A percentile compares a stretch with the other conserved stretches of the same genome.
These are phyloP conservation scores for Marasmius oreades DNA, from an alignment of 1,284 basidiomycete genomes.

Conservation along the genomic window DNA sequence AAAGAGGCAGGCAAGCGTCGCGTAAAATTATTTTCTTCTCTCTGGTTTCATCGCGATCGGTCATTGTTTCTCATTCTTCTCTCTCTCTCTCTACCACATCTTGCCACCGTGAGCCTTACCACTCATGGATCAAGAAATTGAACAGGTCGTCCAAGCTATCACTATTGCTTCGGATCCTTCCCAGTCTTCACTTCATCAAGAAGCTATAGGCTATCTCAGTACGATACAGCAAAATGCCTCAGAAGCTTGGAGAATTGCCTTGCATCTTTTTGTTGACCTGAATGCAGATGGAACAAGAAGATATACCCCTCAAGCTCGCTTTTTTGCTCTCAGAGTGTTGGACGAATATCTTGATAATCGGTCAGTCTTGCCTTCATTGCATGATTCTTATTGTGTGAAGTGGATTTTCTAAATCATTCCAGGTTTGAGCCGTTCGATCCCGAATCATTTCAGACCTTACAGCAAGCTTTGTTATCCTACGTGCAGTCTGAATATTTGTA, in stretches of 20 bases:
- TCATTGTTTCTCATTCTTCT: background rate
- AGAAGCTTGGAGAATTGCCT: slow-evolving; percentile 76
- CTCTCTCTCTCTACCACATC: background rate
- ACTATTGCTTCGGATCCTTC: slow-evolving; percentile 79
- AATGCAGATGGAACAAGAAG: slow-evolving; percentile 56
- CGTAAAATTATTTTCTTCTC: background rate
- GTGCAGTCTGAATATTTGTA: slow-evolving; percentile 78
- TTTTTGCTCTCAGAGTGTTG: slow-evolving; percentile 83
- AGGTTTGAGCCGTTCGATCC: slow-evolving; percentile 72
- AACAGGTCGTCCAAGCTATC: slow-evolving; percentile 80
- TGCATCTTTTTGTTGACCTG: slow-evolving; percentile 69
- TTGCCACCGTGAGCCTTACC: background rate
- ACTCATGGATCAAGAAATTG: slow-evolving; percentile 67
- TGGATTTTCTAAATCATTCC: slow-evolving; percentile 1
- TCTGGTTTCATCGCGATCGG: background rate
- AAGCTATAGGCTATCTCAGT: slow-evolving; percentile 80
- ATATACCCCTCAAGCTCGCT: slow-evolving; percentile 73
- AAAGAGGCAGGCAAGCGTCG: background rate
- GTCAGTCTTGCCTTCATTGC: slow-evolving; percentile 43
- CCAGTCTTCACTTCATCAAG: slow-evolving; percentile 64
- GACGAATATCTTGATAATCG: slow-evolving; percentile 84
- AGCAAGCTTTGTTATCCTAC: slow-evolving; percentile 68
- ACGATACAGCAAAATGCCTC: slow-evolving; percentile 72
- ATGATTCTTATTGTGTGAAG: background rate
- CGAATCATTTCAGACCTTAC: slow-evolving; percentile 66